A percentile compares a stretch with the other conserved stretches of the same genome.
phyloP scores from a whole-genome alignment of 1,139 yeast species.

The Yamadazyma atmosphaerica region DNA sequence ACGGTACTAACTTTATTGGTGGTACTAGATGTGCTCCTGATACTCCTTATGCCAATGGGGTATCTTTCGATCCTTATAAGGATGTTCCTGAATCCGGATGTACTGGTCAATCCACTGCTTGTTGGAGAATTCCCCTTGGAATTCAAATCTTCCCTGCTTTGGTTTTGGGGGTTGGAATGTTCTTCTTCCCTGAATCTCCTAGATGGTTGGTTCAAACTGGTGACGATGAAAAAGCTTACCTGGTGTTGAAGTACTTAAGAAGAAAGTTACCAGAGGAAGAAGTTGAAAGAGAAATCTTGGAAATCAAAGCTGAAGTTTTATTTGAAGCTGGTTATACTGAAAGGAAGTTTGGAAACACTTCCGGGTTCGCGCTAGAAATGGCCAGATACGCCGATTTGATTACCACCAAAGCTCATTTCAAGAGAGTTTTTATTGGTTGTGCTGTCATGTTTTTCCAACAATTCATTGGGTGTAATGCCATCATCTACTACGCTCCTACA shows the following conservation, averaged over 20 bases:
- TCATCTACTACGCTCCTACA: slow-evolving; percentile 61
- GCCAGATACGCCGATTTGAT: slow-evolving; percentile 18
- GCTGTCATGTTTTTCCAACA: slow-evolving; percentile 66
- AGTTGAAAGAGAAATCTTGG: slow-evolving; percentile 19
- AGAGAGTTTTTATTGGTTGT: slow-evolving; percentile 61
- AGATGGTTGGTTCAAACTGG: slow-evolving; percentile 22
- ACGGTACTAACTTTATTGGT: slow-evolving; percentile 41
- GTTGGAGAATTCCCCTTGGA: slow-evolving; percentile 28
- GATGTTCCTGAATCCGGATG: slow-evolving; percentile 17
- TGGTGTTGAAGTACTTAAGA: slow-evolving; percentile 23
- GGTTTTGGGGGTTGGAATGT: slow-evolving; percentile 18
- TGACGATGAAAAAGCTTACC: slow-evolving; percentile 18
- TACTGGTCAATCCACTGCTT: slow-evolving; percentile 43
- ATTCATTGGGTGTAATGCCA: slow-evolving; percentile 70
- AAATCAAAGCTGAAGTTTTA: slow-evolving; percentile 21
- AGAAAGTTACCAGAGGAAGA: slow-evolving; percentile 12
- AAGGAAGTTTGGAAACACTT: slow-evolving; percentile 14
- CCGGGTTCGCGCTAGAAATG: slow-evolving; percentile 12
- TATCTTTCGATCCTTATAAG: slow-evolving; percentile 16
- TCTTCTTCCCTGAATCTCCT: slow-evolving; percentile 22
- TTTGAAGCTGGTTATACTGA: slow-evolving; percentile 18
- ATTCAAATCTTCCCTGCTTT: slow-evolving; percentile 26
- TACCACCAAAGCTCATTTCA: slow-evolving; percentile 18
- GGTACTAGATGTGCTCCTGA: slow-evolving; percentile 18
- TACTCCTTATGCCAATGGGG: slow-evolving; percentile 12